Evolutionary conservation across 1,284 basidiomycete genomes (phyloP).

Genomic region (Porodaedalea pini): DNA sequence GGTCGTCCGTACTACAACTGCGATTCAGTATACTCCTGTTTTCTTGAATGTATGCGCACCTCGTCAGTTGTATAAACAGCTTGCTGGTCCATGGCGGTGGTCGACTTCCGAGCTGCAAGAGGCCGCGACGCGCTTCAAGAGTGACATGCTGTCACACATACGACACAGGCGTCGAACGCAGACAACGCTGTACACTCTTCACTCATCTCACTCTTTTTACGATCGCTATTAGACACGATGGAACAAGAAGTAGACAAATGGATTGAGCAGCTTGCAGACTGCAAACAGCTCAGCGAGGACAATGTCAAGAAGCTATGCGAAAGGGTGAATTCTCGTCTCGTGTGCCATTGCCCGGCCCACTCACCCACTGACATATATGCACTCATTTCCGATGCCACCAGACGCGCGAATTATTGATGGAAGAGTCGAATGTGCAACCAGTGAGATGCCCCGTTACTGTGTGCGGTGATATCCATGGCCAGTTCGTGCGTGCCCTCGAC

Average conservation of each 20-base stretch:
- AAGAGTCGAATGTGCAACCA: slow-evolving; percentile 96
- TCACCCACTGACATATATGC: slow-evolving; percentile 27
- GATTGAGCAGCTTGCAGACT: slow-evolving; percentile 97
- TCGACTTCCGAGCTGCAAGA: not conserved
- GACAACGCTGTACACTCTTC: slow-evolving; percentile 1
- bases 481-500: slow-evolving; percentile 79
- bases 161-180: not conserved
- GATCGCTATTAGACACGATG: slow-evolving; percentile 34
- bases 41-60: slow-evolving; percentile 41
- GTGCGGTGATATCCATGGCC: slow-evolving; percentile 98
- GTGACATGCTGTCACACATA: not conserved
- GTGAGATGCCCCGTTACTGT: slow-evolving; percentile 97
- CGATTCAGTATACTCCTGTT: slow-evolving; percentile 12
- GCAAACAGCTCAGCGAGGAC: slow-evolving; percentile 94
- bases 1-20: slow-evolving; percentile 82
- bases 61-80: slow-evolving; percentile 91
- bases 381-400: slow-evolving; percentile 34
- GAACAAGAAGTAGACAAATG: slow-evolving; percentile 87
- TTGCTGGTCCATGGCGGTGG: slow-evolving; percentile 30
- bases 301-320: slow-evolving; percentile 99
- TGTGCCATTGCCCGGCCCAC: slow-evolving; percentile 20
- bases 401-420: slow-evolving; percentile 97
- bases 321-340: slow-evolving; percentile 65
- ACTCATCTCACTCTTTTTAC: not conserved
- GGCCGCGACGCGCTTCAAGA: not conserved